Conservation (phyloP, 257 asterid species). For the Dorcoceras hygrometricum region DNA sequence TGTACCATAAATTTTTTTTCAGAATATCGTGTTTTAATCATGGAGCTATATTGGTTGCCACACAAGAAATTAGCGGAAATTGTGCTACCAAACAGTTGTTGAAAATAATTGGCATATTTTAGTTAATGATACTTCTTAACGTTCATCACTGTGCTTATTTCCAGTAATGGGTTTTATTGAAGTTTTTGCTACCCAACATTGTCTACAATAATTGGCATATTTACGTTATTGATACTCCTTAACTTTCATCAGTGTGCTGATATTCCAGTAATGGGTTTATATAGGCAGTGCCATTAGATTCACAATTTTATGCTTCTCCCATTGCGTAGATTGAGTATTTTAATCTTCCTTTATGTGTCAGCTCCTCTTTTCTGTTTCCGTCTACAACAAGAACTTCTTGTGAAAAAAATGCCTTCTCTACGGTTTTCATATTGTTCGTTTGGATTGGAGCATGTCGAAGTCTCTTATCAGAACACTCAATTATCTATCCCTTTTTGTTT, state of each 20-base stretch:
- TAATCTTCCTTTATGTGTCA: neutral
- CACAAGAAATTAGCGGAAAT: too few species aligned
- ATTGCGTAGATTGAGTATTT: neutral
- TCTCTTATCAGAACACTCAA: neutral
- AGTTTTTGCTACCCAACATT: neutral
- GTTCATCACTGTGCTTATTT: too few species aligned
- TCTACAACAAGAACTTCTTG: neutral
- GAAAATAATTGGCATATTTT: too few species aligned
- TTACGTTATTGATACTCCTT: neutral
- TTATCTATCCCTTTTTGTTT: slow-evolving; percentile 8
- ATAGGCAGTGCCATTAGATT: neutral
- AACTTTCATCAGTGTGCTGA: neutral
- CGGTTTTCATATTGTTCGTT: neutral
- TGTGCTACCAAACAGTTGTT: too few species aligned
- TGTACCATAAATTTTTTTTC: too few species aligned
- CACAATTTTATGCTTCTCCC: neutral
- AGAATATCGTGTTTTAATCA: neutral
- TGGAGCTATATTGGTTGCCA: too few species aligned
- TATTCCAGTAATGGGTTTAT: neutral
- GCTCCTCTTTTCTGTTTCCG: neutral
- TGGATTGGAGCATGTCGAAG: neutral
- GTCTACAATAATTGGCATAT: neutral
- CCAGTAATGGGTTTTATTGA: neutral
- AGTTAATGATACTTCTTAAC: too few species aligned
- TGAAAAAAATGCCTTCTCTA: neutral